Base-by-base conservation (phyloP, 2,329 filamentous ascomycete genomes). In the Fusarium coicis region DNA sequence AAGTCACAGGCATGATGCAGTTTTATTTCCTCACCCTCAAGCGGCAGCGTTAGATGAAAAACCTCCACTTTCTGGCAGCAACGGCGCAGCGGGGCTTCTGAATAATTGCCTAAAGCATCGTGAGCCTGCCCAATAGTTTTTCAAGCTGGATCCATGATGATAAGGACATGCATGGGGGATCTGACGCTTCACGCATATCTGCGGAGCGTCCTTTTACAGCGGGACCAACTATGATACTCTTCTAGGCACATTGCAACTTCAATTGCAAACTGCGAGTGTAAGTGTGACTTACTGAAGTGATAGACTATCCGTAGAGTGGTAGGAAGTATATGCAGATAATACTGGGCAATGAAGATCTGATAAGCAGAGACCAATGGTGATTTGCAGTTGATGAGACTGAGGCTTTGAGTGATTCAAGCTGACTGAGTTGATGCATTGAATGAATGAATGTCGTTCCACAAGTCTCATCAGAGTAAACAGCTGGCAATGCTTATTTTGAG, bases 121-220 rank as follows among this genome's bases (percentile, higher is more conserved):
- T 43, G 58, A 68, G 47, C 21, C 37, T 44, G 56, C 66, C 74
- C 64, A 69, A 75, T 70, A 53, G 42, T 37, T 40, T 52, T 68
- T 68, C 52, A 71, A 61, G 59, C 60, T 55, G 60, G 62, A 63
- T 70, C 58, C 69, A 63, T 62, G 60, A 64, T 73, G 75, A 77
- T 77, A 77, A 77, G 76, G 72, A 61, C 75, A 76, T 77, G 75
- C 75, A 77, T 75, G 69, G 72, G 68, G 72, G 75, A 77, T 77
- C 75, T 76, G 75, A 74, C 75, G 66, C 66, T 71, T 76, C 56
- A 70, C 65, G 66, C 64, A 66, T 67, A 54, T 65, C 56, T 73
- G 72, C 72, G 75, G 71, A 77, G 75, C 57, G 64, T 71, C 66
- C 66, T 72, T 57, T 56, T 53, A 69, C 43, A 66, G 71, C 73